Evolutionary conservation across 1,139 yeast genomes (phyloP).

Genomic region (Pichia sp.): DNA sequence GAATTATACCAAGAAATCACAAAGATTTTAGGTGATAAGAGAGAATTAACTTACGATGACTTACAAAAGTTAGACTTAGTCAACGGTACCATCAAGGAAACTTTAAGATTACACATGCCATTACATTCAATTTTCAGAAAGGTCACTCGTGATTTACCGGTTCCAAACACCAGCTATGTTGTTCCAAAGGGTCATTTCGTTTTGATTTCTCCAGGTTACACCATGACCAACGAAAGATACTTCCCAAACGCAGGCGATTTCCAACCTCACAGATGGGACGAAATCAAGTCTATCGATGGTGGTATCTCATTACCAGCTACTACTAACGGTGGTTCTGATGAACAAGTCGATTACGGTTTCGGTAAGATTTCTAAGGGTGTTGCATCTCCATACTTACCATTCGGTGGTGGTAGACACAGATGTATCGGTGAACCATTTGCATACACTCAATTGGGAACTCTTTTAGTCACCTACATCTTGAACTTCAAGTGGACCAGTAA

Average conservation of each 20-base stretch:
- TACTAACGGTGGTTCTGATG: slow-evolving; percentile 39
- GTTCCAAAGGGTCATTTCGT: slow-evolving; percentile 91
- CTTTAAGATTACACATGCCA: slow-evolving; percentile 94
- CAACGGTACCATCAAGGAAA: slow-evolving; percentile 85
- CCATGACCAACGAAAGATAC: slow-evolving; percentile 72
- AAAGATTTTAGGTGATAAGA: slow-evolving; percentile 50
- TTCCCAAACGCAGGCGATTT: slow-evolving; percentile 73
- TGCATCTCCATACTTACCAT: slow-evolving; percentile 91
- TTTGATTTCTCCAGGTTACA: slow-evolving; percentile 90
- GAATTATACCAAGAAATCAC: slow-evolving; percentile 73
- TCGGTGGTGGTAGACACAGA: slow-evolving; percentile 99
- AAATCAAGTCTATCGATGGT: slow-evolving; percentile 40
- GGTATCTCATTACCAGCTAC: slow-evolving; percentile 29
- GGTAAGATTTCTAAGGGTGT: slow-evolving; percentile 97
- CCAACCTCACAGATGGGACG: slow-evolving; percentile 91
- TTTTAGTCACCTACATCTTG: slow-evolving; percentile 73
- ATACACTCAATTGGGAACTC: slow-evolving; percentile 86
- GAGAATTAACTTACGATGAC: slow-evolving; percentile 73
- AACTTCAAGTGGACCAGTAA: slow-evolving; percentile 69
- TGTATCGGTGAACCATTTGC: slow-evolving; percentile 99
- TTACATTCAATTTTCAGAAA: slow-evolving; percentile 94
- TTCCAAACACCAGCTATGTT: slow-evolving; percentile 76
- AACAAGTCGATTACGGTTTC: slow-evolving; percentile 87
- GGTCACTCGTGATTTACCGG: slow-evolving; percentile 74
- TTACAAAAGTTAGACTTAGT: slow-evolving; percentile 78